Base-by-base conservation (phyloP, 2,329 filamentous ascomycete species). In the Cytospora mali region DNA sequence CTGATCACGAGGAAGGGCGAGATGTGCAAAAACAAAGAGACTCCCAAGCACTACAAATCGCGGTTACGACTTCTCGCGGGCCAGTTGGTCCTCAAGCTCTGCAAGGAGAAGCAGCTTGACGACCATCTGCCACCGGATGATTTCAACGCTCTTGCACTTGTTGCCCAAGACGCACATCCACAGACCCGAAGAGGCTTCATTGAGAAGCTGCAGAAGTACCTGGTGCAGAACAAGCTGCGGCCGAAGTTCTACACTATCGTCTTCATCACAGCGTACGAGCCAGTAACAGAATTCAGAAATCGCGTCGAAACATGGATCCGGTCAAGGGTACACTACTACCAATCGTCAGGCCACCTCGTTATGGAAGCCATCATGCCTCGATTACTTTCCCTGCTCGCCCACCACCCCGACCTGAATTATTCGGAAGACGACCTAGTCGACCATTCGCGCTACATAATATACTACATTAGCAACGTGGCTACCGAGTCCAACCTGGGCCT, bases 201-300 rank as follows among this genome's bases (percentile, higher is more conserved):
- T 58, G 87, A 88, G 70, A 93, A 93, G 69, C 80, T 99, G 48
- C 95, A 96, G 76, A 97, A 96, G 76, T 94, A 96, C 71, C 84
- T 98, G 5, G 90, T 90, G 11, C 85, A 89, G 58, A 84, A 84
- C 61, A 87, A 83, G 68, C 81, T 96, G 2, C 83, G 86, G 1
- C 79, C 83, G 14, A 88, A 94, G 11, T 99, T 96, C 81, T 95
- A 96, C 74, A 90, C 92, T 0, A 88, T 97, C 48, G 82, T 96
- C 6, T 98, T 97, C 78, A 79, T 98, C 50, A 89, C 93, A 33
- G 94, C 95, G 1, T 97, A 95, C 73, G 95, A 99, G 76, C 95
- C 94, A 0, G 84, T 87, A 42, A 73, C 78, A n/a, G 84, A 85
- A 18, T 84, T 96, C 72, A 91, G 88, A 73, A 86, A 86, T 55